Percentiles rank a stretch among this genome's conserved stretches.
Evolutionary conservation across 2,329 filamentous ascomycete genomes (phyloP).

Genomic region (Leptographium wingfieldii): DNA sequence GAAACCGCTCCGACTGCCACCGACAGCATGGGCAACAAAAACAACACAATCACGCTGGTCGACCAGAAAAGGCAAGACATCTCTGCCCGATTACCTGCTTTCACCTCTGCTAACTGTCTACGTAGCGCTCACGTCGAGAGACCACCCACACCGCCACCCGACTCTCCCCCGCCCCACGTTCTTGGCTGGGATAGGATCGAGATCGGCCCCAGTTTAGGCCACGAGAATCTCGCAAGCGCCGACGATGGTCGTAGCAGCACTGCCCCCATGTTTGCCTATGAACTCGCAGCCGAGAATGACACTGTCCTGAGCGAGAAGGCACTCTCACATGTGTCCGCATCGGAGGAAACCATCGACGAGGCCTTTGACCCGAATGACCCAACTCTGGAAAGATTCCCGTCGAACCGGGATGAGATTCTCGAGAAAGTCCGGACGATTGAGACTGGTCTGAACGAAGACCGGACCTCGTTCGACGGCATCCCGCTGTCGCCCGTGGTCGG

Average conservation of each 20-base stretch:
- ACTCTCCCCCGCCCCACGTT: conserved; percentile 1
- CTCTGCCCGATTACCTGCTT: background rate
- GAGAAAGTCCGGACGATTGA: conserved; percentile 32
- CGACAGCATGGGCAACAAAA: conserved; percentile 34
- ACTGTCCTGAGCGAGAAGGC: conserved; percentile 7
- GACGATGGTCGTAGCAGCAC: conserved; percentile 12
- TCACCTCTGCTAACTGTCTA: background rate
- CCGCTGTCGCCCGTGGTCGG: conserved; percentile 24
- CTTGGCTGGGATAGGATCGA: background rate
- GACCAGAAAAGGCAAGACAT: conserved; percentile 7
- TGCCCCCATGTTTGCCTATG: conserved; percentile 34
- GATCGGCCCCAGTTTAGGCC: conserved; percentile 2
- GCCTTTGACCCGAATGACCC: conserved; percentile 32
- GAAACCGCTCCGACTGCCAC: conserved; percentile 41
- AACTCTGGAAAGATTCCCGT: conserved; percentile 35
- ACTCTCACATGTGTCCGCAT: conserved; percentile 1
- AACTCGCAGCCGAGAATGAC: conserved; percentile 26
- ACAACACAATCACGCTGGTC: conserved; percentile 31
- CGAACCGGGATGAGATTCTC: conserved; percentile 29
- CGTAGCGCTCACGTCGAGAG: background rate
- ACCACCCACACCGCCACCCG: conserved; percentile 12
- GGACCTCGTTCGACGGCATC: conserved; percentile 22
- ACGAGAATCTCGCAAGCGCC: conserved; percentile 9
- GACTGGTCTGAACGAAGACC: conserved; percentile 29
- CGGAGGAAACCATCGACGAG: conserved; percentile 10